Conservation (phyloP, 176 grass and related monocot genomes). For the Microstegium vimineum region DNA sequence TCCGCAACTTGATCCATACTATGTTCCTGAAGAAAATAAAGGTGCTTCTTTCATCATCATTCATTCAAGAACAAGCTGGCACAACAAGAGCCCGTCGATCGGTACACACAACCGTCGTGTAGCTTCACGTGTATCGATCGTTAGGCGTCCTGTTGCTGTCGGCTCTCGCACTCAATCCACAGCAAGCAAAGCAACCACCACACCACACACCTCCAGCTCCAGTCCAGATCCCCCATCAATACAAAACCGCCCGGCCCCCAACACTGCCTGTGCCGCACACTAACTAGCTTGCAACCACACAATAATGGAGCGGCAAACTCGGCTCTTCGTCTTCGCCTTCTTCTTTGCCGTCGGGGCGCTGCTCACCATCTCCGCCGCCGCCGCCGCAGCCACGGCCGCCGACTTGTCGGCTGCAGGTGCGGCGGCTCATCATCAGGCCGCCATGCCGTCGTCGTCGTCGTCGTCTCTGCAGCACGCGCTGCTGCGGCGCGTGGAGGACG, state of each 20-base stretch:
- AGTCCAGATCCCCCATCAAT: background rate
- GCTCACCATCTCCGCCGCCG: background rate
- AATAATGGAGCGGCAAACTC: background rate
- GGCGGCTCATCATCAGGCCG: background rate
- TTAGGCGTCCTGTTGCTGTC: background rate
- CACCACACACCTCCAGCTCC: no score
- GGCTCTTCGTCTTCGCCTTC: background rate
- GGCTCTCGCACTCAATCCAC: no score
- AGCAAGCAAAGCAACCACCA: background rate
- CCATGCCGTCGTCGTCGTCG: background rate
- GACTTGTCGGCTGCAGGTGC: background rate
- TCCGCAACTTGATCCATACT: background rate
- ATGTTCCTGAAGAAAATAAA: background rate
- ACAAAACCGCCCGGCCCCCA: background rate
- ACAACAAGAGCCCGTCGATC: background rate
- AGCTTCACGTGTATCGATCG: slow-evolving; percentile 7
- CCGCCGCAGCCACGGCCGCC: no score
- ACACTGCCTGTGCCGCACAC: background rate
- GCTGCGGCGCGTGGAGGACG: background rate
- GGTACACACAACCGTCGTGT: background rate
- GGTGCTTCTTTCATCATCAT: background rate
- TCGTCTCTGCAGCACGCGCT: no score
- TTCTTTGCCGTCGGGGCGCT: background rate
- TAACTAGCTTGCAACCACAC: background rate
- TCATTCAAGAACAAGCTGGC: background rate